Evolutionary conservation across 139 green algal genomes (phyloP), one percentile per base, ranked within the genome.

Genomic region (Chlorella sp.): DNA sequence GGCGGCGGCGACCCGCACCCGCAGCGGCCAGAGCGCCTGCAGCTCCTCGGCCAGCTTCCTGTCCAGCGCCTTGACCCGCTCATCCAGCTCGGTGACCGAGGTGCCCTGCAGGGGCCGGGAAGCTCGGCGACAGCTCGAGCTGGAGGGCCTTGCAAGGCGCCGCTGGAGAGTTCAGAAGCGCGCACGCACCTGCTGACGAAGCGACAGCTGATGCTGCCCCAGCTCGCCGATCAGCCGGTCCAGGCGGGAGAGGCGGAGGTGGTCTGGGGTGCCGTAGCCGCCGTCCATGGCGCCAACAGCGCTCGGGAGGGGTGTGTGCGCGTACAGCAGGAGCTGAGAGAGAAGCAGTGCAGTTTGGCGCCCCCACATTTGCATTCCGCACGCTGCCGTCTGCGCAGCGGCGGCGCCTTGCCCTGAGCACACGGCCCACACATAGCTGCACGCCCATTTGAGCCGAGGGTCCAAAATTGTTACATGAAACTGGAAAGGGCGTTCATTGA

Each of bases 201-300:
- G 78, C 47, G 13, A 76, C 0, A 87, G 67, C 28, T 85, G 74
- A 13, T 87, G 81, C 63, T 90, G 81, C 16, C 74, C 81, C 23
- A 90, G 41, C 28, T 75, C 44, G 57, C 75, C 65, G 28, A 90
- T 75, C 62, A 90, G 44, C 17, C 81, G 65, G 80, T 90, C 86
- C 47, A 90, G 21, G 25, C 79, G 82, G 1, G 38, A 63, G 2
- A 89, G n/a, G 9, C 85, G 85, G 4, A 84, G 47, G 4, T 55
- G 38, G 28, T 86, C 81, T 28, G 86, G 86, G 16, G 81, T 70
- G 25, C 72, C 32, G 21, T 60, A 60, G 51, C 51, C 51, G 9
- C 51, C 51, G 12, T 60, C 51, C 51, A 60, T 60, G 51, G 51
- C 51, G 18, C 2, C 51, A 60, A 21, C 9, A 21, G 11, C 11